Evolutionary conservation across 768 basidiomycete genomes (phyloP).

Genomic region (Xerocomus spinulosus): DNA sequence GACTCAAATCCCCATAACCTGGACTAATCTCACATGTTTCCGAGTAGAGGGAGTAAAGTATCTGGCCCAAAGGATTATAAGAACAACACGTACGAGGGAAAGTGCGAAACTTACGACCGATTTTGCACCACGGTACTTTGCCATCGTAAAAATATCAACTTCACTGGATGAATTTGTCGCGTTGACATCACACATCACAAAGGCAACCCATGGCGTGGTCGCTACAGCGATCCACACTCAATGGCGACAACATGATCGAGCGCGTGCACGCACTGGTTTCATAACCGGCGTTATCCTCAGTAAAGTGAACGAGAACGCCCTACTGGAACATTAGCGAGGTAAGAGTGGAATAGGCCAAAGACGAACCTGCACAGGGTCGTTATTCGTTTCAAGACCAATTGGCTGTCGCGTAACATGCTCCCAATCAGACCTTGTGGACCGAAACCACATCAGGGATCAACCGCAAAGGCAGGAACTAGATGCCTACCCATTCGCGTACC

Average conservation of each 20-base stretch:
- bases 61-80: constrained; percentile 34
- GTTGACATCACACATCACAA: constrained; percentile 80
- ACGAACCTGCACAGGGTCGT: constrained; percentile 53
- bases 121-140: constrained; percentile 70
- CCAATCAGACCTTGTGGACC: constrained; percentile 40
- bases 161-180: constrained; percentile 56
- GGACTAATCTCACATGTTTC: constrained; percentile 71
- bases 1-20: constrained; percentile 61
- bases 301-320: constrained; percentile 84
- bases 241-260: constrained; percentile 16
- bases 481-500: constrained; percentile 51
- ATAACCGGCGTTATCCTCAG: constrained; percentile 51
- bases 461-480: neutral
- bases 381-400: constrained; percentile 40
- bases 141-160: constrained; percentile 79
- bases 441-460: constrained; percentile 8
- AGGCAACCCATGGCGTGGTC: constrained; percentile 85
- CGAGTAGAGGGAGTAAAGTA: constrained; percentile 74
- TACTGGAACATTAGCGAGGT: constrained; percentile 23
- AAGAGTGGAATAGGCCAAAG: neutral
- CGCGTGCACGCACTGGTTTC: constrained; percentile 47
- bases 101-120: constrained; percentile 56
- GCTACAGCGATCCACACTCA: constrained; percentile 37
- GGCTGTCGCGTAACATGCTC: constrained; percentile 60
- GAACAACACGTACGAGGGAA: neutral